Conservation (phyloP, 495 filamentous ascomycete genomes). For the Trichoderma gamsii region DNA sequence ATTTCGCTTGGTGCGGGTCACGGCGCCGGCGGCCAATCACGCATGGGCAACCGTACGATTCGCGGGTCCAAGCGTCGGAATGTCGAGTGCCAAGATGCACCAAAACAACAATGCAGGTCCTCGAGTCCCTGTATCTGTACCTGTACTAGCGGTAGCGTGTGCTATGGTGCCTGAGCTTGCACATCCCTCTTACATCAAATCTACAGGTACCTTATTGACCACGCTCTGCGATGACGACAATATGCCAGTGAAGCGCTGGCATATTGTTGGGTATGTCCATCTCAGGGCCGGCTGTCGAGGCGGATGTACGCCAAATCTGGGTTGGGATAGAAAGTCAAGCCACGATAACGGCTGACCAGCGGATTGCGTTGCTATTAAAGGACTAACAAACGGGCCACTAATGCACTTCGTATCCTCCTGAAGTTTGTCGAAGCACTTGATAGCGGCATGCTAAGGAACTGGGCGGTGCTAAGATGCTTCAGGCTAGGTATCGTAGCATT, state of each 20-base stretch:
- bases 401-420: too few species aligned
- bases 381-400: too few species aligned
- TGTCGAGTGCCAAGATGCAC: conserved; percentile 7
- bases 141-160: too few species aligned
- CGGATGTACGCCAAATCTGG: neutral
- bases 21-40: neutral
- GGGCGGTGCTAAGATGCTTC: too few species aligned
- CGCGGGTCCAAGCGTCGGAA: neutral
- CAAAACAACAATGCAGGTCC: conserved; percentile 4
- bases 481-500: too few species aligned
- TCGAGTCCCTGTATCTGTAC: neutral
- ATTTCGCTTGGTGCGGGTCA: conserved; percentile 2
- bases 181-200: neutral
- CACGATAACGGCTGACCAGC: too few species aligned
- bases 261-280: neutral
- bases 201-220: too few species aligned
- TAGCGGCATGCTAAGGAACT: too few species aligned
- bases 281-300: neutral
- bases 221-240: neutral
- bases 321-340: too few species aligned
- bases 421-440: too few species aligned
- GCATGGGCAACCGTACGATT: neutral
- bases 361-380: too few species aligned
- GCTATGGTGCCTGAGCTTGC: too few species aligned
- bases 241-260: neutral